Conservation (phyloP, 1,139 yeast genomes). For the Debaryomycetaceae sp. region DNA sequence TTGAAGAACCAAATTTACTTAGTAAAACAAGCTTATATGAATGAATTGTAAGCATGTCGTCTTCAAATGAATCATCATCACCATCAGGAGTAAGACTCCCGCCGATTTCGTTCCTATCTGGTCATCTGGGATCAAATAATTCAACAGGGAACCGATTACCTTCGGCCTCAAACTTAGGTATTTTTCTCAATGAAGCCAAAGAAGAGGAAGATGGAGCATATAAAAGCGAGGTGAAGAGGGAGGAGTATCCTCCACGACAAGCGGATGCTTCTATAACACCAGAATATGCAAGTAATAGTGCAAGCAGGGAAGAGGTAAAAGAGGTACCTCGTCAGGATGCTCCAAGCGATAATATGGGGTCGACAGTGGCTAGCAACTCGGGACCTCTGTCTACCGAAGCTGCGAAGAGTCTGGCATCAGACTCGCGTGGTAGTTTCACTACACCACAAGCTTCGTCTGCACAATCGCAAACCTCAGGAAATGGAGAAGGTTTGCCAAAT, state of each 20-base stretch:
- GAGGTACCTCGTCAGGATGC: too few species aligned
- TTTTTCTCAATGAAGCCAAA: slow-evolving; percentile 8
- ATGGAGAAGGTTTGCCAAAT: background rate
- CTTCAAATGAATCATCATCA: slow-evolving; percentile 3
- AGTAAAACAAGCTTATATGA: background rate
- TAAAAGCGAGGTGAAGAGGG: background rate
- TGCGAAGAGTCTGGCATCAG: background rate
- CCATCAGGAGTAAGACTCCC: slow-evolving; percentile 19
- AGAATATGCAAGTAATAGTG: background rate
- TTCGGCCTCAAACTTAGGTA: slow-evolving; percentile 18
- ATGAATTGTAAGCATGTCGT: slow-evolving; percentile 3
- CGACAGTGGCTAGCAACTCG: background rate
- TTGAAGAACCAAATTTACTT: background rate
- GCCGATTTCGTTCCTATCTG: slow-evolving; percentile 26
- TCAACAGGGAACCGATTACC: slow-evolving; percentile 13
- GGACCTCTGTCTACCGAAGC: background rate
- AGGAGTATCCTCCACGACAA: background rate
- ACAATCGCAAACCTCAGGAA: background rate
- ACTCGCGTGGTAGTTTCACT: background rate
- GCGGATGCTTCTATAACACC: background rate
- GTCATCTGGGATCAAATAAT: slow-evolving; percentile 10
- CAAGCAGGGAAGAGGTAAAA: background rate
- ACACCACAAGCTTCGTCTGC: background rate
- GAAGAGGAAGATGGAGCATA: background rate
- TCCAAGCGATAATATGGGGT: too few species aligned